Base-by-base conservation (phyloP, 2,329 filamentous ascomycete genomes). In the Aspergillus intermedius region DNA sequence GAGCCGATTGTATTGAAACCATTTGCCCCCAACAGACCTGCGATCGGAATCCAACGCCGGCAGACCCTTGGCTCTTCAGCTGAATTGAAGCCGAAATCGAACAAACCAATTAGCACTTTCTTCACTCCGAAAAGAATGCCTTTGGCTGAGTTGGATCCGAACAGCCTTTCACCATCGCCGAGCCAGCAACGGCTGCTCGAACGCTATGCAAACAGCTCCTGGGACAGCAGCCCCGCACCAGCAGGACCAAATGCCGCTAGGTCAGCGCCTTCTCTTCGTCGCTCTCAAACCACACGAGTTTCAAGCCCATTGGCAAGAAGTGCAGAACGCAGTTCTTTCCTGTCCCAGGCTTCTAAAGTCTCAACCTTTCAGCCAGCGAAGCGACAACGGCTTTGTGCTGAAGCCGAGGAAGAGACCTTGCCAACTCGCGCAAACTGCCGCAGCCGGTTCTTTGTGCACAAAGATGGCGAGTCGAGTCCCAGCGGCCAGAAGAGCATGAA, bases 61-160 rank as follows among this genome's bases (percentile, higher is more conserved):
- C 68, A 71, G 42, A 73, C 71, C 2, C 55, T 72, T 15, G 63
- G 66, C 28, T 64, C 72, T n/a, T 65, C 68, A 7, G 73, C 74
- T 1, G 76, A 80, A 51, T 59, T 78, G 50, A 86, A 86, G 67
- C 74, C 77, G n/a, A 73, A 72, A 67, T 74, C 77, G n/a, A 73
- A 72, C 39, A 80, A 79, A 55, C 71, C 81, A 2, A 85, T 87
- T 48, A 77, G 80, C 45, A 74, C 76, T 2, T 87, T 84, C 66
- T 87, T 87, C 71, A 84, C 79, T 49, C 72, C 79, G 6, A 81
- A 76, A 58, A 77, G 84, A 3, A 77, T 74, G 30, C 83, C 84
- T 9, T 71, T 87, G 49, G 81, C 80, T 17, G 84, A 87, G 61
- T 69, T 87, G 19, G 82, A 86, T 61, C 79, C 81, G 0, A 87